Evolutionary conservation across 2,329 filamentous ascomycete species (phyloP).

Genomic region (Neophaeococcomyces aloes): DNA sequence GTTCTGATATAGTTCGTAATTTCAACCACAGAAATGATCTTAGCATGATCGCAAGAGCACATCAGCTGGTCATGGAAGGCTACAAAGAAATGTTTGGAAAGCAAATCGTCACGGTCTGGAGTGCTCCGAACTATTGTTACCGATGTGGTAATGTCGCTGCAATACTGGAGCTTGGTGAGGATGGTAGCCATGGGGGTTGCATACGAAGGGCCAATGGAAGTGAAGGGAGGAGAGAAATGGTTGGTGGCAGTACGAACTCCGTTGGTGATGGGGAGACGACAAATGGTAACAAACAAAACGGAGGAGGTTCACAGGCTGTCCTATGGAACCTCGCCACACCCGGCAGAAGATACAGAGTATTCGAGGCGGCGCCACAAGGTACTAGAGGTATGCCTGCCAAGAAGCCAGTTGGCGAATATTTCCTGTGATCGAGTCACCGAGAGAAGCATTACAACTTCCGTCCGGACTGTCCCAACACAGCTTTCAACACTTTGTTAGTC

Average conservation of each 20-base stretch:
- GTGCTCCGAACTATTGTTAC: slow-evolving; percentile 93
- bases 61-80: slow-evolving; percentile 98
- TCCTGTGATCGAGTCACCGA: slow-evolving; percentile 43
- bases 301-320: slow-evolving; percentile 7
- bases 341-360: slow-evolving; percentile 83
- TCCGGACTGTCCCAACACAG: no score
- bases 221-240: slow-evolving; percentile 29
- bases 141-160: slow-evolving; percentile 92
- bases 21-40: slow-evolving; percentile 95
- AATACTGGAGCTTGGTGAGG: slow-evolving; percentile 69
- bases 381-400: slow-evolving; percentile 96
- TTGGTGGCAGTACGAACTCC: slow-evolving; percentile 39
- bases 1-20: slow-evolving; percentile 84
- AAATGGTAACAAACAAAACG: slow-evolving; percentile 31
- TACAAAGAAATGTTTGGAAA: slow-evolving; percentile 99
- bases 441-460: slow-evolving; percentile 9
- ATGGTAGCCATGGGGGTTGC: slow-evolving; percentile 46
- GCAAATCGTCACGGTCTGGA: slow-evolving; percentile 97
- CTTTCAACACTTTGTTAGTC: no score
- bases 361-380: slow-evolving; percentile 93
- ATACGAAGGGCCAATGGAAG: slow-evolving; percentile 33
- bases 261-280: slow-evolving; percentile 32
- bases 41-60: slow-evolving; percentile 80
- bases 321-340: slow-evolving; percentile 48
- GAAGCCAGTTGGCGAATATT: slow-evolving; percentile 96